Evolutionary conservation across 2,329 filamentous ascomycete species (phyloP), one percentile per base, ranked within the genome.

Genomic region (Arachnomyces sp.): DNA sequence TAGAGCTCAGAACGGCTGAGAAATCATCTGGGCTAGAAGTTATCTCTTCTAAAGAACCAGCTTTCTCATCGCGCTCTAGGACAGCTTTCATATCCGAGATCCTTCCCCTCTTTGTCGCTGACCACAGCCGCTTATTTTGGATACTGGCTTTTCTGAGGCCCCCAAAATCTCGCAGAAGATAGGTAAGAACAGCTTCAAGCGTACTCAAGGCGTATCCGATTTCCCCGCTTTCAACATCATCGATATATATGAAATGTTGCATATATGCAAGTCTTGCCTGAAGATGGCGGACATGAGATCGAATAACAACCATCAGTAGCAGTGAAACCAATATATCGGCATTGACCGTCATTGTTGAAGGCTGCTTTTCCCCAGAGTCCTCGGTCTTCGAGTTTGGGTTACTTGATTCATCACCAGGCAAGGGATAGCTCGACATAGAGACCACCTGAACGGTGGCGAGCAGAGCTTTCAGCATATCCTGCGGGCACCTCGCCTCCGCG

Each of bases 171-270:
- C 81, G 77, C 7, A 81, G 77, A 2, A 98, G 75, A 58, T 98
- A 96, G 1, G 86, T 81, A 28, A 98, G 64, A 0, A 98, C 92
- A 5, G 88, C 92, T 61, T 98, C 92, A 44, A 96, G 86, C 0
- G 92, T 98, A 61, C 90, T 96, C 37, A 98, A 64, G 0, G 90
- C 89, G 61, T 98, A 98, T 7, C 92, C 92, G 71, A 93, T 82
- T 64, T 98, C 92, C 36, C 92, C 92, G 45, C 81, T 93, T 50
- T 98, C 92, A 7, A 98, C 88, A 63, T 98, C 92, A 52, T 96
- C 92, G 37, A 94, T 89, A 62, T 94, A 98, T 50, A 95, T 92
- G 57, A 95, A 98, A 55, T 94, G 87, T 32, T 90, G 84, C 73
- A 96, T 94, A 59, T 96, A 98, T n/a, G 84, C 73, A 34, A 98